These are phyloP conservation scores for Cenchrus americanus DNA, from an alignment of 176 grass and related monocot genomes.

Conservation along the genomic window DNA sequence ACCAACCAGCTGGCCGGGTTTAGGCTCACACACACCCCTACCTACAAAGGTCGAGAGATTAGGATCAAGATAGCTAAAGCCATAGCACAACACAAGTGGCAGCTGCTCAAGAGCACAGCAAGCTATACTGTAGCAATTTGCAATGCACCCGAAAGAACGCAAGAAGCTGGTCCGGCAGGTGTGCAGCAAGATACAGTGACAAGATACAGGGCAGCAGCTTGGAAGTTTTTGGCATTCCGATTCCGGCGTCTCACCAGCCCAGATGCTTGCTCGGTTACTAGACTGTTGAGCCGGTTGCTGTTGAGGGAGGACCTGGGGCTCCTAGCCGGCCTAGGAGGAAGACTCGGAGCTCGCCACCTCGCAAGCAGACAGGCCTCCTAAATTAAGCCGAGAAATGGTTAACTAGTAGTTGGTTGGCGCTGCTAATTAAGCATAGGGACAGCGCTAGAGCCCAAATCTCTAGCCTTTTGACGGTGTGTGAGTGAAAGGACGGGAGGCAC, in stretches of 20 bases:
- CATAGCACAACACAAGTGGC: constrained; percentile 4
- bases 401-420: constrained; percentile 29
- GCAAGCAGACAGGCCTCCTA: constrained; percentile 38
- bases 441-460: constrained; percentile 44
- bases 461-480: constrained; percentile 33
- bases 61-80: constrained; percentile 24
- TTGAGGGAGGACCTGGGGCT: constrained; percentile 1
- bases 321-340: constrained; percentile 27
- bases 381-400: constrained; percentile 49
- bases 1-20: background rate
- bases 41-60: constrained; percentile 2
- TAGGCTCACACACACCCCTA: constrained; percentile 4
- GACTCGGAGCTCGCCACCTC: constrained; percentile 27
- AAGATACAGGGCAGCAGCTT: constrained; percentile 20
- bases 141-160: constrained; percentile 7
- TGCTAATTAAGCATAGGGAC: constrained; percentile 33
- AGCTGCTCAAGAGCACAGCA: background rate
- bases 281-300: no score
- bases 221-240: background rate
- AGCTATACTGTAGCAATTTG: background rate
- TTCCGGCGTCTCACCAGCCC: background rate
- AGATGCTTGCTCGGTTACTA: background rate
- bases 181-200: constrained; percentile 19
- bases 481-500: constrained; percentile 16
- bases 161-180: constrained; percentile 29